Evolutionary conservation across 2,329 filamentous ascomycete species (phyloP).

Genomic region (Ceratocystis lukuohia): DNA sequence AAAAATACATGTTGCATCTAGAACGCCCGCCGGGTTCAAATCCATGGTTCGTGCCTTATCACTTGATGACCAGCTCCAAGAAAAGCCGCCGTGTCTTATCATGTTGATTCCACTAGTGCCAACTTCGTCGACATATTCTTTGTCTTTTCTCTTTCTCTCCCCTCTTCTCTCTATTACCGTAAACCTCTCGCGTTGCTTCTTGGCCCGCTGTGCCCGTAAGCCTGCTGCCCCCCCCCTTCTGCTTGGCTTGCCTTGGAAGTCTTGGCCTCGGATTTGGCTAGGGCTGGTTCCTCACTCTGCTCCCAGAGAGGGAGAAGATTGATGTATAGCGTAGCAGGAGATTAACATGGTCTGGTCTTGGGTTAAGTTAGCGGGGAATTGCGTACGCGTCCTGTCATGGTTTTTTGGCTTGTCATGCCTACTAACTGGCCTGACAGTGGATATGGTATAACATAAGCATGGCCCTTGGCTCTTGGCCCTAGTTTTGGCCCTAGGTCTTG

Average conservation of each 20-base stretch:
- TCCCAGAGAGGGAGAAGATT: not conserved
- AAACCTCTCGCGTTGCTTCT: not conserved
- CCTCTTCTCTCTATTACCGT: no score
- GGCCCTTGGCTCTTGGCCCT: not conserved
- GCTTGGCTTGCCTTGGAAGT: not conserved
- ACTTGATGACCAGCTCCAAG: not conserved
- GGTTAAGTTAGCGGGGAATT: not conserved
- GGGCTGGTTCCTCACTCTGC: not conserved
- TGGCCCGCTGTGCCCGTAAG: not conserved
- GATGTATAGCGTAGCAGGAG: not conserved
- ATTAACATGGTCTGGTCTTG: not conserved
- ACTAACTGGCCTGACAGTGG: not conserved
- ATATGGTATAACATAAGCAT: not conserved
- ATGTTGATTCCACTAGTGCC: no score
- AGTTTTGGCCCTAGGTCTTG: conserved; percentile 1
- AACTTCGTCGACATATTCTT: no score
- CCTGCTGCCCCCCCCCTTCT: not conserved
- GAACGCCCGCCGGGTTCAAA: not conserved
- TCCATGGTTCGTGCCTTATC: not conserved
- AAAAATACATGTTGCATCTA: not conserved
- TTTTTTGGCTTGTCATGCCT: not conserved
- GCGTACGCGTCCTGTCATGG: conserved; percentile 7
- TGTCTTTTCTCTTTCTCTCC: no score
- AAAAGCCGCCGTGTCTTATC: no score
- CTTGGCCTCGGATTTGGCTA: not conserved